Evolutionary conservation across 352 stramenopile genomes (phyloP), one percentile per base, ranked within the genome.

Genomic region (Globisporangium orthogonon): DNA sequence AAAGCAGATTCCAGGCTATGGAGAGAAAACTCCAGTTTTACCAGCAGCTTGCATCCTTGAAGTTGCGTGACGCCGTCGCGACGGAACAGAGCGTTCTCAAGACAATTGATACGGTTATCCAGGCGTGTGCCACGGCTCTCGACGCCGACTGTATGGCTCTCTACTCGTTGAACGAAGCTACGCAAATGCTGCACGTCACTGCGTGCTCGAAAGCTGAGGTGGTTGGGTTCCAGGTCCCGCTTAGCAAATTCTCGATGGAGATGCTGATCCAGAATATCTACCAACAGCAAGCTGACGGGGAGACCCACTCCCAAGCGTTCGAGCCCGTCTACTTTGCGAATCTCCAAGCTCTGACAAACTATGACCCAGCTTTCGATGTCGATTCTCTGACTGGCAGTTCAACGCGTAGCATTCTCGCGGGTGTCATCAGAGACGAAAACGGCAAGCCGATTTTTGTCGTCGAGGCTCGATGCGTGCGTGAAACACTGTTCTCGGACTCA

Each of bases 1-100:
- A 81, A 31, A 69, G 18, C n/a, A 64, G 62, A 17, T 66, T 76
- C 44, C 52, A 67, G 30, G 61, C 71, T 40, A 41, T 78, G 37
- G 71, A 85, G 50, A 54, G 70, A 29, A 75, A 84, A 43, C 59
- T 84, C 37, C 67, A 74, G 47, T 87, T 89, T 54, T 89, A 86
- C 50, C 74, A 72, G 33, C 67, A 79, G 35, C 70, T 87, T 4
- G 67, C 75, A 2, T 72, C 52, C 7, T 43, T 89, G 28, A 82
- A 80, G 49, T 64, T 81, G 47, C 75, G 73, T 0, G 65, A 82
- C 18, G 76, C 71, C 1, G 70, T 73, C 4, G 50, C 56, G 14
- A 76, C 65, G 0, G 73, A 86, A 60, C 59, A 77, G n/a, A 56
- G 51, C 3, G 41, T 89, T 3, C 64, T 83, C 23, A 74, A 70